These are phyloP conservation scores for Pseudocercospora ulei DNA, from an alignment of 2,329 filamentous ascomycete species.

Conservation along the genomic window DNA sequence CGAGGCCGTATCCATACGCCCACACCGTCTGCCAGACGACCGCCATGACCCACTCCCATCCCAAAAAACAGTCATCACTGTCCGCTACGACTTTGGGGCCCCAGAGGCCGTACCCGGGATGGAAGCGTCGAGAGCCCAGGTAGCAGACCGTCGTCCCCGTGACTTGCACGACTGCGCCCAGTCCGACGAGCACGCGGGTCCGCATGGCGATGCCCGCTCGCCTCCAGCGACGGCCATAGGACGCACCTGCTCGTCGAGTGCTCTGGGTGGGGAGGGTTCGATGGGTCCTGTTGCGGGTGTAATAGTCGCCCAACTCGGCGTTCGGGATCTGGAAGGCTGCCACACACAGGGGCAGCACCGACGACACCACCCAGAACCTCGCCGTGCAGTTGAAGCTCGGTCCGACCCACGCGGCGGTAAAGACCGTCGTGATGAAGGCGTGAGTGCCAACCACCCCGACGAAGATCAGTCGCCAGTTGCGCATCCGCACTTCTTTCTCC, in stretches of 20 bases:
- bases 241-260: background rate
- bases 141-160: slow-evolving; percentile 1
- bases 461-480: slow-evolving; percentile 1
- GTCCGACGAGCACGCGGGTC: slow-evolving; percentile 1
- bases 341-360: slow-evolving; percentile 7
- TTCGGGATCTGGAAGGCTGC: slow-evolving; percentile 8
- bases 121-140: slow-evolving; percentile 6
- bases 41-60: slow-evolving; percentile 7
- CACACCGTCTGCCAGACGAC: slow-evolving; percentile 4
- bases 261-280: background rate
- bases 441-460: slow-evolving; percentile 1
- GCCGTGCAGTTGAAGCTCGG: slow-evolving; percentile 1
- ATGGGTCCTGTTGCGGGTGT: slow-evolving; percentile 1
- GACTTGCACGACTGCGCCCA: slow-evolving; percentile 3
- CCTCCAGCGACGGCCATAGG: background rate
- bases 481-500: slow-evolving; percentile 3
- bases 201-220: background rate
- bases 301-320: slow-evolving; percentile 1
- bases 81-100: background rate
- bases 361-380: slow-evolving; percentile 4
- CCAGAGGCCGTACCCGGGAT: slow-evolving; percentile 3
- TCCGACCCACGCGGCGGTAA: background rate
- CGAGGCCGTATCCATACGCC: slow-evolving; percentile 2
- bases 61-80: background rate
- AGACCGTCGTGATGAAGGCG: slow-evolving; percentile 5